phyloP scores from a whole-genome alignment of 2,329 filamentous ascomycete species.

The Arthrobotrys musiformis region DNA sequence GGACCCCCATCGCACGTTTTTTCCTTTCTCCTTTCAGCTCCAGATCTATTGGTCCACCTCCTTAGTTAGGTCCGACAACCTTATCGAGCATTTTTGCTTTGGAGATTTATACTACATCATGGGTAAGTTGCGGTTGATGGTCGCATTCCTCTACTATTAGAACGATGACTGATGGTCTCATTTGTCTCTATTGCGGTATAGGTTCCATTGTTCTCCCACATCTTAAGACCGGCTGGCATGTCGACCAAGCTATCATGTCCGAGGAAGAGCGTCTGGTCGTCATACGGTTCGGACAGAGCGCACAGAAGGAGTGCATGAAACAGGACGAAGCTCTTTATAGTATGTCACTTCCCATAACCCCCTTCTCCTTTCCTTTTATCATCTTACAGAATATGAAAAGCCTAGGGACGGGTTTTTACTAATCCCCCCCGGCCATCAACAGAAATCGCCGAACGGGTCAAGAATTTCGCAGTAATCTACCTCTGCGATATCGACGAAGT shows the following conservation, averaged over 20 bases:
- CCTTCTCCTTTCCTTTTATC: no score
- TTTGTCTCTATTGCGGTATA: no score
- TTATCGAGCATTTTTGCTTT: background rate
- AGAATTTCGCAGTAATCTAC: constrained; percentile 93
- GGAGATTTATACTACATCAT: background rate
- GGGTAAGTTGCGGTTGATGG: background rate
- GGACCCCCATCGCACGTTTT: no score
- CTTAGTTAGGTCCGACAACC: no score
- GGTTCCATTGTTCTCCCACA: constrained; percentile 93
- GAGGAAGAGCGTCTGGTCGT: constrained; percentile 94
- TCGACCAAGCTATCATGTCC: constrained; percentile 91
- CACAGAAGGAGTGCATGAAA: constrained; percentile 79
- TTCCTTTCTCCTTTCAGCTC: background rate
- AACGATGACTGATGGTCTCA: background rate
- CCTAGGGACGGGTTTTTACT: background rate
- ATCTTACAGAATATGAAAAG: no score
- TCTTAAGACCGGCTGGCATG: constrained; percentile 92
- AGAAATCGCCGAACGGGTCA: constrained; percentile 86
- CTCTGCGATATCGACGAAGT: constrained; percentile 92
- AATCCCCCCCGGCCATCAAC: background rate
- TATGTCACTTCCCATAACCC: constrained; percentile 52
- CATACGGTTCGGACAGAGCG: constrained; percentile 91
- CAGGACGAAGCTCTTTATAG: constrained; percentile 95
- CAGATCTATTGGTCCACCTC: no score
- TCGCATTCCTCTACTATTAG: constrained; percentile 54